Evolutionary conservation across 257 asterid species (phyloP), one percentile per base, ranked within the genome.

Genomic region (Marsdenia floribunda): DNA sequence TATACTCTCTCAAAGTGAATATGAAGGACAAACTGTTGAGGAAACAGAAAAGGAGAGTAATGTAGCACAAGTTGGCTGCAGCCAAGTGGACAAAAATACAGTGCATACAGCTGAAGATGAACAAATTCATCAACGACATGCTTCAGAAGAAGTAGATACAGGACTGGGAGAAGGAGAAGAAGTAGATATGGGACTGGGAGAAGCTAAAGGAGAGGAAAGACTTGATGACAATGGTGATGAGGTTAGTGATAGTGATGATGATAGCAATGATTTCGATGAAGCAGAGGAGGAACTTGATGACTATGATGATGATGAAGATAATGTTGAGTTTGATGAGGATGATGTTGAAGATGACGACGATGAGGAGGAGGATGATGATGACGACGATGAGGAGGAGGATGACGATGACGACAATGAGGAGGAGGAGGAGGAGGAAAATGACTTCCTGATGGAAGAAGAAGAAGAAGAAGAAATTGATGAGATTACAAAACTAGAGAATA

Each of bases 131-230:
- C 33, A 29, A 6, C 68, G 19, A 49, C 54, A 44, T 44, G 53
- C 46, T 47, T 6, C 55, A 19, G 15, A 15, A 57, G 58, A 65
- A 21, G 71, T 16, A 24, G 79, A 54, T 24, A 44, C 10, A 1
- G 22, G 40, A 55, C 58, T 50, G 11, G n/a, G 67, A 76, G 78
- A 68, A 46, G 54, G 19, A 68, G 38, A n/a, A n/a, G 73, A 24
- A 44, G 72, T 16, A 10, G 72, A 46, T 19, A 52, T 15, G 21
- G 57, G 18, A 52, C 57, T 52, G 18, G 24, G 24, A 49, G 72
- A 44, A 38, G 53, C 40, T 8, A 22, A 38, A 38, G 12, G 4
- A 11, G 19, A 38, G 26, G 37, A 40, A 21, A 18, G 59, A 53
- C 59, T 18, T 22, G 8, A 44, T 38, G 52, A 18, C 0, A 18